These are phyloP conservation scores for Bauhinia variegata DNA, from an alignment of 306 rosid species.

Conservation along the genomic window DNA sequence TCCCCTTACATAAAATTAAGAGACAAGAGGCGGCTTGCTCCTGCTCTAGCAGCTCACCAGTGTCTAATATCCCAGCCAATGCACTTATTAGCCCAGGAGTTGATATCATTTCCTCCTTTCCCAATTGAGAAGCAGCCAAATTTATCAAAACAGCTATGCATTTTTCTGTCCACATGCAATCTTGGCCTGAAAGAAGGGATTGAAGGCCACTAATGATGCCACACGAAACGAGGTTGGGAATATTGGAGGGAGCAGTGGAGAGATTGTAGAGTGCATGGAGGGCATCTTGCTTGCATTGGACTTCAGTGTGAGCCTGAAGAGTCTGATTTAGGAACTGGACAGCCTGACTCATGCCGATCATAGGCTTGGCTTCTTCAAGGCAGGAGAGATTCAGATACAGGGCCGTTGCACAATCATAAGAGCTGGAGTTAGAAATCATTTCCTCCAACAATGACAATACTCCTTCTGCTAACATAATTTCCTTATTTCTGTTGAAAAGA, in stretches of 20 bases:
- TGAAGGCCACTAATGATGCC: slow-evolving; percentile 68
- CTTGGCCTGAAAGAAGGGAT: slow-evolving; percentile 63
- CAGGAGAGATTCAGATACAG: slow-evolving; percentile 85
- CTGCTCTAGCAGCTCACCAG: slow-evolving; percentile 74
- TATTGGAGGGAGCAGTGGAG: slow-evolving; percentile 65
- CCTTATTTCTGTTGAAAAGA: slow-evolving; percentile 73
- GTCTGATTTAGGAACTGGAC: slow-evolving; percentile 71
- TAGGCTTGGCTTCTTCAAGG: slow-evolving; percentile 81
- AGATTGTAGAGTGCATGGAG: slow-evolving; percentile 85
- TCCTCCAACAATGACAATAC: slow-evolving; percentile 77
- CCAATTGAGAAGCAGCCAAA: slow-evolving; percentile 67
- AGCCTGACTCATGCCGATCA: slow-evolving; percentile 74
- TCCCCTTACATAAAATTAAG: slow-evolving; percentile 69
- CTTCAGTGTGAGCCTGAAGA: slow-evolving; percentile 56
- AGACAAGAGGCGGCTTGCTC: slow-evolving; percentile 91
- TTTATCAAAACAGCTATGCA: slow-evolving; percentile 78
- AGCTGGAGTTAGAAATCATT: slow-evolving; percentile 63
- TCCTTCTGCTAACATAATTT: slow-evolving; percentile 74
- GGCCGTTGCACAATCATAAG: slow-evolving; percentile 77
- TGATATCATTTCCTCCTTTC: slow-evolving; percentile 70
- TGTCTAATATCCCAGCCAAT: slow-evolving; percentile 71
- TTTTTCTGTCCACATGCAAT: slow-evolving; percentile 71
- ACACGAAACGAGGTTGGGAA: slow-evolving; percentile 67
- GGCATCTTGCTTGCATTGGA: slow-evolving; percentile 81
- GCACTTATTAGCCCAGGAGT: slow-evolving; percentile 57